Conservation (phyloP, 2,329 filamentous ascomycete species). For the Diplodia scrobiculata region DNA sequence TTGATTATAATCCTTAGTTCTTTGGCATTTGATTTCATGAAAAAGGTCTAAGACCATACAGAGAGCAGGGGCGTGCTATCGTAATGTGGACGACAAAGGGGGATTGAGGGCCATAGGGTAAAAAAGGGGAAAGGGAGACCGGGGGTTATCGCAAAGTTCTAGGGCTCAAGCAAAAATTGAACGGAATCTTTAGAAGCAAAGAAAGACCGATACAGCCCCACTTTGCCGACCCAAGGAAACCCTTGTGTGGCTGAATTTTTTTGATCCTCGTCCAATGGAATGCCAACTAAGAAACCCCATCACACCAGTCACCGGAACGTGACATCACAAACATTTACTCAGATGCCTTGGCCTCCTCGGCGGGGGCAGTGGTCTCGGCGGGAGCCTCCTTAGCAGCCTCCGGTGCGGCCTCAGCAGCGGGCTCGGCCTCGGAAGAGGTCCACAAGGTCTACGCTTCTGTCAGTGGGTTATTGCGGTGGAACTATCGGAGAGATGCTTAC, state of each 20-base stretch:
- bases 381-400: slow-evolving; percentile 52
- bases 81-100: slow-evolving; percentile 28
- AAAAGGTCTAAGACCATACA: slow-evolving; percentile 27
- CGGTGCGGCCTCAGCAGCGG: slow-evolving; percentile 55
- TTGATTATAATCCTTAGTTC: slow-evolving; percentile 24
- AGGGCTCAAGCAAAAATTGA: slow-evolving; percentile 30
- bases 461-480: slow-evolving; percentile 2
- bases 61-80: slow-evolving; percentile 28
- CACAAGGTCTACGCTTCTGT: slow-evolving; percentile 67
- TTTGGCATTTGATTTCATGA: slow-evolving; percentile 30
- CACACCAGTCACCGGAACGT: slow-evolving; percentile 27
- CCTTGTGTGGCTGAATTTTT: slow-evolving; percentile 28
- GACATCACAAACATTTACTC: slow-evolving; percentile 25
- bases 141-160: slow-evolving; percentile 29
- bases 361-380: slow-evolving; percentile 44
- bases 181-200: slow-evolving; percentile 30
- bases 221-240: slow-evolving; percentile 28
- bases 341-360: slow-evolving; percentile 29
- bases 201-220: slow-evolving; percentile 29
- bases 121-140: slow-evolving; percentile 15
- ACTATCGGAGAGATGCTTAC: slow-evolving; percentile 5
- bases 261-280: slow-evolving; percentile 29
- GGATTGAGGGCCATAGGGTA: slow-evolving; percentile 26
- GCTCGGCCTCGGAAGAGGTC: slow-evolving; percentile 88
- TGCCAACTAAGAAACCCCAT: slow-evolving; percentile 28